Evolutionary conservation across 352 stramenopile species (phyloP), one percentile per base, ranked within the genome.

Genomic region (Pythium sukuiense): DNA sequence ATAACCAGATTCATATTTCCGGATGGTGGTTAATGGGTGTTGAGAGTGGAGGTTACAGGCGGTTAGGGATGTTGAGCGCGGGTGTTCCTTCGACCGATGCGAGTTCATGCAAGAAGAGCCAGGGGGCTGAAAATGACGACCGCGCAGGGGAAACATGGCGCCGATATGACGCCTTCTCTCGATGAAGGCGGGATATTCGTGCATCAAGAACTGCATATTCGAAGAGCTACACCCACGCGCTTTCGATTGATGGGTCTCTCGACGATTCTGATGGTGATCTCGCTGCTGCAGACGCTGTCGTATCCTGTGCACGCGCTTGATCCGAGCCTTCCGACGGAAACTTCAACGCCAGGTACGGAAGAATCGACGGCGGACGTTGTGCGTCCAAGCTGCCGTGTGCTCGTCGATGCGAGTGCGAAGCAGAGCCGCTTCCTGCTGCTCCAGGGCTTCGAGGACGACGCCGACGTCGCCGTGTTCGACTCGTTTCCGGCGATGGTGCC

Each of bases 341-440:
- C 61, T 24, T 53, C 60, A 16, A 30, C 14, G 1, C 20, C 50
- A 20, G 16, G 14, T 2, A 61, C 56, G 6, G 63, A 70, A 14
- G 56, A 64, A 30, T 20, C 50, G 8, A n/a, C 56, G 20, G 45
- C 14, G 0, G 55, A 50, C 26, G 35, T 45, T 30, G 66, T 1
- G 73, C 74, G 63, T 3, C 63, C 63, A 4, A 70, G 63, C 57
- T 91, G 83, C 61, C 77, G 83, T 27, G 71, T 91, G 53, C 87
- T 91, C 41, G 61, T 88, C 0, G 77, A 84, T 30, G 72, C 77
- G 6, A 69, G 65, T 0, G 27, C 60, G 13, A 68, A 65, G 29
- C 55, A 66, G 27, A 88, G 72, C 61, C 79, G 80, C 16, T 80
- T 88, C 49, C 49, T 86, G 59, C 71, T 87, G 37, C 57, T 90